Evolutionary conservation across 2,329 filamentous ascomycete species (phyloP).

Genomic region (Ceratocystis eucalypticola): DNA sequence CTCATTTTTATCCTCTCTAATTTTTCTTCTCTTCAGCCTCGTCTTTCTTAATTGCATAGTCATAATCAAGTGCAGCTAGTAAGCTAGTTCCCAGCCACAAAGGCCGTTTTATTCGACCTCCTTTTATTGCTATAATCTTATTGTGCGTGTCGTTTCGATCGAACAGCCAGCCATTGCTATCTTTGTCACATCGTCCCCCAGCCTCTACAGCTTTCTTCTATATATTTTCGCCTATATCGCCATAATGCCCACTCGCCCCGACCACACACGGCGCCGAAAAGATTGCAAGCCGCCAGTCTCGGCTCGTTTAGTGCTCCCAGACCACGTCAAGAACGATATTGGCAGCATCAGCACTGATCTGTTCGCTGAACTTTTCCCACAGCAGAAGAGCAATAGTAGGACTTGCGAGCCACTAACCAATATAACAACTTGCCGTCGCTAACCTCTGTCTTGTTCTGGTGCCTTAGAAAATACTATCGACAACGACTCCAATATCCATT

Average conservation of each 20-base stretch:
- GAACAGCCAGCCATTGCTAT: not conserved
- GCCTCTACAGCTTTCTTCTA: not conserved
- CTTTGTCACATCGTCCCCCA: not conserved
- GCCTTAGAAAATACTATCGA: conserved; percentile 26
- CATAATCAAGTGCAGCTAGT: not conserved
- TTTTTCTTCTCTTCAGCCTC: not conserved
- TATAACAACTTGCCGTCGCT: not conserved
- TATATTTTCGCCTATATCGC: not conserved
- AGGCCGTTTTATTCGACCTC: not conserved
- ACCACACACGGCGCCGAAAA: conserved; percentile 18
- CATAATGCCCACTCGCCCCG: conserved; percentile 9
- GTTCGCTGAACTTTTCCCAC: conserved; percentile 65
- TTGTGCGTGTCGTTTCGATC: not conserved
- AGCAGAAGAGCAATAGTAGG: conserved; percentile 9
- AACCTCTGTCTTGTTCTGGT: conserved; percentile 21
- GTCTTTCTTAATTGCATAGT: not conserved
- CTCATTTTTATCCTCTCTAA: not conserved
- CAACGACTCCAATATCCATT: conserved; percentile 33
- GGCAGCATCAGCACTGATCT: conserved; percentile 80
- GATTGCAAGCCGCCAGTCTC: conserved; percentile 62
- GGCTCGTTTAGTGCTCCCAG: conserved; percentile 71
- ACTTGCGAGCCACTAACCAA: not conserved
- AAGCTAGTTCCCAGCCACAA: not conserved
- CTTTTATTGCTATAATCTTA: not conserved
- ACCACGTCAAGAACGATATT: conserved; percentile 70